A percentile compares a stretch with the other conserved stretches of the same genome.
These are phyloP conservation scores for Penicillium freii DNA, from an alignment of 2,329 filamentous ascomycete genomes.

Conservation along the genomic window DNA sequence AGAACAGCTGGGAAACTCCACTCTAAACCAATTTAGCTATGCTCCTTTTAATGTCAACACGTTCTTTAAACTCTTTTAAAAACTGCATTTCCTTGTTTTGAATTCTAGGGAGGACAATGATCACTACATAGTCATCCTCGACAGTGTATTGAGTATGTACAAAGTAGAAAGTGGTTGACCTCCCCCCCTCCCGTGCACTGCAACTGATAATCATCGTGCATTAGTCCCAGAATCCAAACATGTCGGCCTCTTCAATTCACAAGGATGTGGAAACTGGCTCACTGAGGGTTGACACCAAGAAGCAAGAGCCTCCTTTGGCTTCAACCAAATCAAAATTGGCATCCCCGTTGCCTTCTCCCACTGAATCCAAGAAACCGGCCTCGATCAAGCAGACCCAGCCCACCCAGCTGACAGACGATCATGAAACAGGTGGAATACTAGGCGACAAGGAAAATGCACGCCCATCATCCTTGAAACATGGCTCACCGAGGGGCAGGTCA, in stretches of 20 bases:
- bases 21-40: constrained; percentile 26
- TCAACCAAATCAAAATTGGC: constrained; percentile 25
- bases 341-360: constrained; percentile 32
- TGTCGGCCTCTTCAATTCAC: constrained; percentile 19
- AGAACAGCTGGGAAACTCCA: constrained; percentile 31
- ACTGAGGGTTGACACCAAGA: constrained; percentile 20
- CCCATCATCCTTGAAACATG: constrained; percentile 17
- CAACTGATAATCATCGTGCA: constrained; percentile 18
- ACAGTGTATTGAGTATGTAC: constrained; percentile 16
- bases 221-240: constrained; percentile 26
- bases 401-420: constrained; percentile 18
- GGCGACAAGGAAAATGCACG: constrained; percentile 16
- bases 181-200: constrained; percentile 7
- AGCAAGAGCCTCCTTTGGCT: constrained; percentile 19
- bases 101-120: constrained; percentile 11
- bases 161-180: neutral
- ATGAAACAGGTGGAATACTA: constrained; percentile 4
- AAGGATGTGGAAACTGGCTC: constrained; percentile 19
- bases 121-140: constrained; percentile 2
- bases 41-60: constrained; percentile 27
- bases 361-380: constrained; percentile 22
- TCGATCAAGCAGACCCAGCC: constrained; percentile 17
- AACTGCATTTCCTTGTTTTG: neutral
- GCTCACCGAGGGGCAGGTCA: constrained; percentile 19
- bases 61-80: neutral